Evolutionary conservation across 2,329 filamentous ascomycete species (phyloP).

Genomic region (Massarina eburnea): DNA sequence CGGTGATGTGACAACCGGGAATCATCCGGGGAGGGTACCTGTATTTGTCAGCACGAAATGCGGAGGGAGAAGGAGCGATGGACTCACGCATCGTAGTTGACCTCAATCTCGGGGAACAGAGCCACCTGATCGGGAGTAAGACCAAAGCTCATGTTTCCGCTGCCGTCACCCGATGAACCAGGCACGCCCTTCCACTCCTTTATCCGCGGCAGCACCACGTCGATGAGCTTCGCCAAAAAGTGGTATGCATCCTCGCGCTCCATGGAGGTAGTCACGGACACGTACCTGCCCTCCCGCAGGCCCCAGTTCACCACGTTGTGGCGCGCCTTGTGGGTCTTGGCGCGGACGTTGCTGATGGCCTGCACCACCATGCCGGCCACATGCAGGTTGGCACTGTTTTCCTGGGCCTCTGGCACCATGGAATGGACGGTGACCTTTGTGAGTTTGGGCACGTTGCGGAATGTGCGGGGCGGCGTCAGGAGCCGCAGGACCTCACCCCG

Average conservation of each 20-base stretch:
- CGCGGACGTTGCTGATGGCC: slow-evolving; percentile 78
- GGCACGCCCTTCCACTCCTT: slow-evolving; percentile 92
- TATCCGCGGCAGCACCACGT: slow-evolving; percentile 88
- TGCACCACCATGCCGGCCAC: slow-evolving; percentile 83
- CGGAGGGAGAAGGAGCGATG: background rate
- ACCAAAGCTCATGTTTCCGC: slow-evolving; percentile 85
- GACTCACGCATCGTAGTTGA: slow-evolving; percentile 86
- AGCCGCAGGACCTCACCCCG: slow-evolving; percentile 68
- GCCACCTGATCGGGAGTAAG: slow-evolving; percentile 74
- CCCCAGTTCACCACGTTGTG: slow-evolving; percentile 74
- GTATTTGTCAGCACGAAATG: background rate
- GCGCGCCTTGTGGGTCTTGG: slow-evolving; percentile 69
- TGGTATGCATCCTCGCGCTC: slow-evolving; percentile 81
- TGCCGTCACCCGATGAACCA: slow-evolving; percentile 77
- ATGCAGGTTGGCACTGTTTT: slow-evolving; percentile 74
- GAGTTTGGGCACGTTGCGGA: slow-evolving; percentile 82
- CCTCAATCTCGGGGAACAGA: slow-evolving; percentile 89
- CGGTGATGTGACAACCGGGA: slow-evolving; percentile 78
- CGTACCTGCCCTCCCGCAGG: slow-evolving; percentile 68
- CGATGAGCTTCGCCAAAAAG: slow-evolving; percentile 86
- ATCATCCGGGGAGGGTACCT: slow-evolving; percentile 74
- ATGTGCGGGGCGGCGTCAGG: slow-evolving; percentile 68
- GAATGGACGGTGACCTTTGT: slow-evolving; percentile 79
- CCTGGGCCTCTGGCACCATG: slow-evolving; percentile 67
- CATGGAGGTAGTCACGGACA: slow-evolving; percentile 76